Conservation (phyloP, 2,329 filamentous ascomycete genomes). For the Aspergillus viridinutans region DNA sequence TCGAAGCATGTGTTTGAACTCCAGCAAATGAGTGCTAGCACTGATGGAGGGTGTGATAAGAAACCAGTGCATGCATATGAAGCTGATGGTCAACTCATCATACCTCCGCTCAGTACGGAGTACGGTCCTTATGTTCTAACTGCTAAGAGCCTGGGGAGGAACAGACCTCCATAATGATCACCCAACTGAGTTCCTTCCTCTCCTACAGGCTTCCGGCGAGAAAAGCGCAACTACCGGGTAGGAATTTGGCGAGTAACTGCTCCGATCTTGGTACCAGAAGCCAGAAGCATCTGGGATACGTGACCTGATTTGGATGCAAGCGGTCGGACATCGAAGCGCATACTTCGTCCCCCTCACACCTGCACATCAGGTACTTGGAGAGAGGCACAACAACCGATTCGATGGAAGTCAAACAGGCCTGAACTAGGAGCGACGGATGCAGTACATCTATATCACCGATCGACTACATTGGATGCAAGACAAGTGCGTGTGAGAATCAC, state of each 20-base stretch:
- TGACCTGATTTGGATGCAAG: neutral
- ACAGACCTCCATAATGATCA: neutral
- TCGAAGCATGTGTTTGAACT: neutral
- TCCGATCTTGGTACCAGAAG: neutral
- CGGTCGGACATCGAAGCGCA: neutral
- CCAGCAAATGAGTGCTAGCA: neutral
- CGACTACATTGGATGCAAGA: neutral
- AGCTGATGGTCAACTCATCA: neutral
- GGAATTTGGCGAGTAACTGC: neutral
- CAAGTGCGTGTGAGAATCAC: neutral
- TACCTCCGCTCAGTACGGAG: neutral
- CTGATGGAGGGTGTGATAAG: conserved; percentile 2
- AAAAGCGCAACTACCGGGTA: neutral
- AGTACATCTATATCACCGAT: neutral
- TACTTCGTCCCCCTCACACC: neutral
- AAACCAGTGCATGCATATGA: conserved; percentile 5
- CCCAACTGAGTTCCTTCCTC: neutral
- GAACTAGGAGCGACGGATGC: neutral
- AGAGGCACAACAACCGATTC: neutral
- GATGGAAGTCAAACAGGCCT: neutral
- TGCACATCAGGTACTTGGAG: neutral
- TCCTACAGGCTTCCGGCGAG: neutral
- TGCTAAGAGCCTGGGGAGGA: neutral
- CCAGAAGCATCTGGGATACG: neutral
- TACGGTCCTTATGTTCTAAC: neutral